Percentiles rank a stretch among this genome's conserved stretches.
Conservation (phyloP, 2,329 filamentous ascomycete genomes). For the Stagonosporopsis chrysanthemi region DNA sequence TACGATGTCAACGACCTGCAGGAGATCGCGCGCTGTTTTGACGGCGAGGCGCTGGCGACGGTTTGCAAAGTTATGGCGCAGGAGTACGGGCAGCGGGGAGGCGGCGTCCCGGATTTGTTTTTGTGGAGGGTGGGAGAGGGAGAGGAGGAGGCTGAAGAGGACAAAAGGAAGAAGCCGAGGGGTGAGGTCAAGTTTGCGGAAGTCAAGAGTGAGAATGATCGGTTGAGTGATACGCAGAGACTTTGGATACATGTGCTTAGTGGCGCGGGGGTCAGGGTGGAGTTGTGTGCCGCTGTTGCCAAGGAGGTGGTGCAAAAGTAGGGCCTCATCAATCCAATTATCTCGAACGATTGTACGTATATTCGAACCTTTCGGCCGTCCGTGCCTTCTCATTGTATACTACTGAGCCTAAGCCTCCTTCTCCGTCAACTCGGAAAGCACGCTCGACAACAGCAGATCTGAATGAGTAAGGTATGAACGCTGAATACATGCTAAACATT, state of each 20-base stretch:
- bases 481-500: slow-evolving; percentile 1
- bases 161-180: slow-evolving; percentile 43
- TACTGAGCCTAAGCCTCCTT: background rate
- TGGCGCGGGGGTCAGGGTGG: slow-evolving; percentile 83
- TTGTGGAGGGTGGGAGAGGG: slow-evolving; percentile 71
- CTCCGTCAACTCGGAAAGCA: background rate
- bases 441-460: background rate
- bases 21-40: slow-evolving; percentile 80
- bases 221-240: slow-evolving; percentile 92
- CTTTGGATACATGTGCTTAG: slow-evolving; percentile 96
- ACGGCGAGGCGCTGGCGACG: slow-evolving; percentile 78
- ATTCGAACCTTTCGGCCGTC: no score
- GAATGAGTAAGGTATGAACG: background rate
- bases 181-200: slow-evolving; percentile 75
- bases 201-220: slow-evolving; percentile 75
- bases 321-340: background rate
- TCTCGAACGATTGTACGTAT: no score
- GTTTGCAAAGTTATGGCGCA: slow-evolving; percentile 95
- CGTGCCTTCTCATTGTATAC: no score
- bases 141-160: background rate
- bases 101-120: slow-evolving; percentile 91
- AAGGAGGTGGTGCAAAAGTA: slow-evolving; percentile 55
- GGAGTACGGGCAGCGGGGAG: slow-evolving; percentile 86
- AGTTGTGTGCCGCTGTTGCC: slow-evolving; percentile 74
- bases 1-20: slow-evolving; percentile 80